Conservation (phyloP, 352 stramenopile species). For the Phytopythium boreale region DNA sequence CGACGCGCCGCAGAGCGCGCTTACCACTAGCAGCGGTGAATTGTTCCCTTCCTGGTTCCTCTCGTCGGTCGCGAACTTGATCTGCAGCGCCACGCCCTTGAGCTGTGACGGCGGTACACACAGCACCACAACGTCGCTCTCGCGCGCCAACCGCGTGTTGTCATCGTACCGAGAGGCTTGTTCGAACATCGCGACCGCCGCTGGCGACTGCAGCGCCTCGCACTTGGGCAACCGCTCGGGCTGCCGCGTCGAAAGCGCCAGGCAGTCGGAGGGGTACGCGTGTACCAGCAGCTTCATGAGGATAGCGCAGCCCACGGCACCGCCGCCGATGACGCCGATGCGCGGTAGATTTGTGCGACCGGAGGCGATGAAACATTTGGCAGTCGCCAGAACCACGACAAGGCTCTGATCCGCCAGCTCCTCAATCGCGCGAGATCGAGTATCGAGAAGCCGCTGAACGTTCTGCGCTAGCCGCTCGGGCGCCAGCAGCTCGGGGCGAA, state of each 20-base stretch:
- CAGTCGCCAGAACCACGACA: constrained; percentile 26
- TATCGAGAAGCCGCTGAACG: constrained; percentile 29
- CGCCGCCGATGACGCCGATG: constrained; percentile 52
- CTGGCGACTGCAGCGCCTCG: constrained; percentile 23
- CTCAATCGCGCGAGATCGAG: constrained; percentile 25
- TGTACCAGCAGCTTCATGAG: constrained; percentile 43
- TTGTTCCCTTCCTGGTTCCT: not conserved
- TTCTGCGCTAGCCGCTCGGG: constrained; percentile 31
- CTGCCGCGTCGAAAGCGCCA: constrained; percentile 59
- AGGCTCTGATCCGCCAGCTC: constrained; percentile 43
- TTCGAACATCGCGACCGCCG: constrained; percentile 29
- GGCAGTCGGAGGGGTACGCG: constrained; percentile 26
- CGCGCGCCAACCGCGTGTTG: constrained; percentile 45
- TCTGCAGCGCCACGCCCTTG: constrained; percentile 65
- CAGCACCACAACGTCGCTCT: constrained; percentile 58
- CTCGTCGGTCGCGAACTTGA: constrained; percentile 33
- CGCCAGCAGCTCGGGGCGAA: constrained; percentile 35
- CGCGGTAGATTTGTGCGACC: constrained; percentile 18
- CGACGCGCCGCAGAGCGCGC: constrained; percentile 38
- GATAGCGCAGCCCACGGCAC: constrained; percentile 46
- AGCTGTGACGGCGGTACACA: constrained; percentile 68
- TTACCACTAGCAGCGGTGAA: constrained; percentile 36
- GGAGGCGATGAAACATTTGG: constrained; percentile 19
- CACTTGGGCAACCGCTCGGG: constrained; percentile 44
- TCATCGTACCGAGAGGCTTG: constrained; percentile 46